phyloP scores from a whole-genome alignment of 441 rosid species.

The Adansonia grandidieri region DNA sequence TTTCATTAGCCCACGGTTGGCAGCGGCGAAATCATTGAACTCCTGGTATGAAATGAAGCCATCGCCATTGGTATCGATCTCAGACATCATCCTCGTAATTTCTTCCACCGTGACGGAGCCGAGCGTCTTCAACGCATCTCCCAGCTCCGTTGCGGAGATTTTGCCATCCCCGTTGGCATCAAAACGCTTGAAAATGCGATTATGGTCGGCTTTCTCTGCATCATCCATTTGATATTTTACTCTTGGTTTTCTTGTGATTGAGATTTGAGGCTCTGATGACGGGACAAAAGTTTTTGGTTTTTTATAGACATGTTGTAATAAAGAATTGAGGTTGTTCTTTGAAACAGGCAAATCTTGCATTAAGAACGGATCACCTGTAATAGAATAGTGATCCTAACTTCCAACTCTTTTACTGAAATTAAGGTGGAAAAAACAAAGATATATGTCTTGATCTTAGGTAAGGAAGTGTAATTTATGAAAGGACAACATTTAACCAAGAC shows the following conservation, averaged over 20 bases:
- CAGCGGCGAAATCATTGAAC: not conserved
- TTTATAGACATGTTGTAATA: constrained; percentile 29
- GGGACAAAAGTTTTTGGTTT: not conserved
- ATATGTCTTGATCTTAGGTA: not conserved
- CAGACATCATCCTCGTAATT: not conserved
- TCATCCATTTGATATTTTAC: constrained; percentile 43
- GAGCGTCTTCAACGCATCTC: constrained; percentile 47
- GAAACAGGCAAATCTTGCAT: constrained; percentile 16
- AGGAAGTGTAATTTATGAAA: not conserved
- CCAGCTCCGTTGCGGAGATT: constrained; percentile 75
- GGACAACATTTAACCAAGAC: constrained; percentile 6
- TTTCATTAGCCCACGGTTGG: constrained; percentile 14
- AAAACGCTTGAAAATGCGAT: constrained; percentile 35
- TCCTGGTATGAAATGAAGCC: not conserved
- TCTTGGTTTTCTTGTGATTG: not conserved
- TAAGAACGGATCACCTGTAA: constrained; percentile 38
- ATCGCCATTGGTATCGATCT: not conserved
- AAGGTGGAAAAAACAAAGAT: not conserved
- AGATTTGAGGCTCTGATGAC: not conserved
- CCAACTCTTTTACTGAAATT: not conserved
- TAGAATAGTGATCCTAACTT: not conserved
- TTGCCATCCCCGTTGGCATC: constrained; percentile 77
- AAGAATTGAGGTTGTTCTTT: constrained; percentile 27
- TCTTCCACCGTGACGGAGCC: not conserved
- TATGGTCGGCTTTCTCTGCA: constrained; percentile 54